A percentile compares a stretch with the other conserved stretches of the same genome.
Evolutionary conservation across 768 basidiomycete genomes (phyloP).

Genomic region (Butyriboletus loyo): DNA sequence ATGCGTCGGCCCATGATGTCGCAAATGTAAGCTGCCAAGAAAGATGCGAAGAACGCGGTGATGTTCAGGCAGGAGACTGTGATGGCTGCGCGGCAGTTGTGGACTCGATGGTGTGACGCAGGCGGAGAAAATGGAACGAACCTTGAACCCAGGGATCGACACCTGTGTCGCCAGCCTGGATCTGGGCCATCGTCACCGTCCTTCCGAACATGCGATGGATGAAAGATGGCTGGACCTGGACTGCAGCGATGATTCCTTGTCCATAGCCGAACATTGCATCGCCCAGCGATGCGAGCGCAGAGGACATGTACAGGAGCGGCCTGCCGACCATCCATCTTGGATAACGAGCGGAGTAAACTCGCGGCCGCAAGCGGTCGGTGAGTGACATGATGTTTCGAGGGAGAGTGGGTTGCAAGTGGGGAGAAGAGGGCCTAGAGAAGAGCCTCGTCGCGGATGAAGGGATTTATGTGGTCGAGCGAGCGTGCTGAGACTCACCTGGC

Average conservation of each 20-base stretch:
- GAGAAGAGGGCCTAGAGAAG: background rate
- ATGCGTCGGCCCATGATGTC: slow-evolving; percentile 50
- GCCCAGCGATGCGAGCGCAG: slow-evolving; percentile 52
- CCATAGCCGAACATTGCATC: slow-evolving; percentile 58
- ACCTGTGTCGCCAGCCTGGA: slow-evolving; percentile 42
- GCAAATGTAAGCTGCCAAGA: slow-evolving; percentile 46
- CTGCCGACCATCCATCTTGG: slow-evolving; percentile 51
- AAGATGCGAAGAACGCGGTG: slow-evolving; percentile 46
- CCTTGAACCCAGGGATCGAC: slow-evolving; percentile 48
- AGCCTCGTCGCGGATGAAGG: background rate
- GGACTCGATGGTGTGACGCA: background rate
- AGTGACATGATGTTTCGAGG: slow-evolving; percentile 20
- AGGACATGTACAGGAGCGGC: slow-evolving; percentile 48
- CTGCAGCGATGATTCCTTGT: slow-evolving; percentile 50
- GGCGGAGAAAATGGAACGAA: slow-evolving; percentile 16
- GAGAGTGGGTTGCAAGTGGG: slow-evolving; percentile 2
- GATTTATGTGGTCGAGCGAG: slow-evolving; percentile 23
- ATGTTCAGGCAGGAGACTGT: slow-evolving; percentile 49
- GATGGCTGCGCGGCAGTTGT: slow-evolving; percentile 35
- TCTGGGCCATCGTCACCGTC: slow-evolving; percentile 42
- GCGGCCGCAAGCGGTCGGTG: slow-evolving; percentile 33
- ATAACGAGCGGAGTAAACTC: slow-evolving; percentile 44
- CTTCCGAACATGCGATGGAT: slow-evolving; percentile 47
- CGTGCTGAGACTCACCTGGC: slow-evolving; percentile 17
- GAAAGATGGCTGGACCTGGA: slow-evolving; percentile 52